Base-by-base conservation (phyloP, 139 green algal genomes). In the Protoeuglena noctilucae region DNA sequence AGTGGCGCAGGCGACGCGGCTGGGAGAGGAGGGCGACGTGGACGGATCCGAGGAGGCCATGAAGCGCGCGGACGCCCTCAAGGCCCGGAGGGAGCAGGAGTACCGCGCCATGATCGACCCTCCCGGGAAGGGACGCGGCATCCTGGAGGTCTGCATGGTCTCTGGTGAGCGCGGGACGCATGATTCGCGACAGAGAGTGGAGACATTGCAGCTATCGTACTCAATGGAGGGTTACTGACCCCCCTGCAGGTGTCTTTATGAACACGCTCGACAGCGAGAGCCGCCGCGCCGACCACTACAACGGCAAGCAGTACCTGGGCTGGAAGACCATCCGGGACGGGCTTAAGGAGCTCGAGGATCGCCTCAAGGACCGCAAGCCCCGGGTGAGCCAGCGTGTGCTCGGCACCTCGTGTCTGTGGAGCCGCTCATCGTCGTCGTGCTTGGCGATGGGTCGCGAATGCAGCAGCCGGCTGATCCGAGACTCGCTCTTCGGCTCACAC, bases 221-320 rank as follows among this genome's bases (percentile, higher is more conserved):
- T n/a, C n/a, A n/a, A n/a, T n/a, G n/a, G n/a, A n/a, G n/a, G n/a
- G n/a, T n/a, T n/a, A n/a, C n/a, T n/a, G n/a, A n/a, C n/a, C n/a
- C n/a, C n/a, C n/a, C n/a, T n/a, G n/a, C n/a, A n/a, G n/a, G 81
- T 30, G 68, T 93, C 27, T 90, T 91, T 65, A 86, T 89, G 58
- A 85, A 87, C 66, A 77, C 62, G 57, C 85, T 68, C 28, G 84
- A 89, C 69, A 87, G 84, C 57, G 79, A 90, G 48, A 67, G 77
- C 60, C 65, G 78, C 28, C 52, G 71, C 34, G 49, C 66, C 77
- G 83, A 93, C 47, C 81, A 93, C 59, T 51, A 88, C 34, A 69
- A 69, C 40, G 83, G 82, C 51, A 93, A 91, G 69, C 82, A 90
- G 80, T 93, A 90, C 75, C 54, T 81, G 40, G 83, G 83, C 26